Conservation (phyloP, 495 filamentous ascomycete genomes). For the Hyaloscypha bicolor region DNA sequence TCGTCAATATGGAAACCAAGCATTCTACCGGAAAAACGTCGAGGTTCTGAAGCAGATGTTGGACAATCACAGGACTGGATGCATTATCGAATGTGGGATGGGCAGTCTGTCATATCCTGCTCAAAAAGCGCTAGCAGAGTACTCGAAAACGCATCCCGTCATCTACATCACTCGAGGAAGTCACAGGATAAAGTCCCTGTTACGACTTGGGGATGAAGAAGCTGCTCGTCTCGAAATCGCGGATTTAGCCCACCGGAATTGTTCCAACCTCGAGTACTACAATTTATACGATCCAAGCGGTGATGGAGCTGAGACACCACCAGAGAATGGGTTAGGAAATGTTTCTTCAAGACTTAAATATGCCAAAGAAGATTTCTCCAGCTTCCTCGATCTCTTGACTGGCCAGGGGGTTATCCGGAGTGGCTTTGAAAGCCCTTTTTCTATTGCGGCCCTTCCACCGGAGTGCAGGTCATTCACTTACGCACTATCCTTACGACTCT, state of each 20-base stretch:
- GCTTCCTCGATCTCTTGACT: slow-evolving; percentile 67
- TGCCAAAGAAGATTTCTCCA: slow-evolving; percentile 73
- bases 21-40: slow-evolving; percentile 63
- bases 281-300: slow-evolving; percentile 60
- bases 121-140: slow-evolving; percentile 59
- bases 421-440: slow-evolving; percentile 71
- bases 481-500: slow-evolving; percentile 64
- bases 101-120: slow-evolving; percentile 59
- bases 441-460: slow-evolving; percentile 66
- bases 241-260: slow-evolving; percentile 59
- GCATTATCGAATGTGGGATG: slow-evolving; percentile 73
- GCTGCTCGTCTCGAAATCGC: slow-evolving; percentile 51
- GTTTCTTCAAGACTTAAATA: slow-evolving; percentile 70
- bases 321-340: slow-evolving; percentile 38
- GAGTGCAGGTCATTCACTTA: slow-evolving; percentile 68
- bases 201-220: slow-evolving; percentile 61
- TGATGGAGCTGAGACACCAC: slow-evolving; percentile 36
- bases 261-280: slow-evolving; percentile 81
- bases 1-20: slow-evolving; percentile 57
- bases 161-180: slow-evolving; percentile 73
- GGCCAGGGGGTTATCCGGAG: slow-evolving; percentile 54
- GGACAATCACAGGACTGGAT: slow-evolving; percentile 60
- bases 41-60: slow-evolving; percentile 68
- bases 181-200: slow-evolving; percentile 62
- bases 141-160: slow-evolving; percentile 68